Evolutionary conservation across 371 early-diverging fungal species (phyloP), one percentile per base, ranked within the genome.

Genomic region (Mortierella sp.): DNA sequence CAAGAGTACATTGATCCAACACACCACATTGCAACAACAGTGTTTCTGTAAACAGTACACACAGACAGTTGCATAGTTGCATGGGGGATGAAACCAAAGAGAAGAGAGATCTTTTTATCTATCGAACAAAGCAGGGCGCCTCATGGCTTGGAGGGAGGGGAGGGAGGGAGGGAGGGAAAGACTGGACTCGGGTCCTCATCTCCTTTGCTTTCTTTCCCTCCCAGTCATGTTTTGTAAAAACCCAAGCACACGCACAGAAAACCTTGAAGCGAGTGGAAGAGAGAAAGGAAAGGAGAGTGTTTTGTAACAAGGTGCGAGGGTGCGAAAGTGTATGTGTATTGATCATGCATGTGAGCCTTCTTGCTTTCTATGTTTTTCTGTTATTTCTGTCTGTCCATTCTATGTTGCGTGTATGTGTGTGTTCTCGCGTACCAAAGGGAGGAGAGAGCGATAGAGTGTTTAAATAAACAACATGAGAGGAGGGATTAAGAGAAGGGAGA

Each of bases 271-370:
- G 50, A 58, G 28, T 28, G 58, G 4, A 28, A 58, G 26, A 4
- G 58, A 57, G 26, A 26, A 26, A n/a, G 7, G 26, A 57, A 26
- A 10, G 8, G 24, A 8, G 42, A 26, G 28, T 31, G 31, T 63
- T 63, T 63, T 63, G 34, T 63, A 63, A 63, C 63, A 63, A 31
- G 34, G 63, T 63, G 63, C 13, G 26, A 11, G 57, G 24, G 58
- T 28, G 58, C 28, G 31, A n/a, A n/a, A n/a, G n/a, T n/a, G n/a
- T n/a, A n/a, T 60, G 19, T 63, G 63, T 63, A 34, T 63, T 63
- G 63, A 63, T 63, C 63, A 63, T 63, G 63, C 63, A 63, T 63
- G 63, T 34, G 63, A 50, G 82, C 80, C 74, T 14, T 81, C 28
- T 73, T 34, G 52, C 26, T 63, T 34, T 34, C 63, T 34, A 63